These are phyloP conservation scores for Murraya paniculata DNA, from an alignment of 345 rosid species.

Conservation along the genomic window DNA sequence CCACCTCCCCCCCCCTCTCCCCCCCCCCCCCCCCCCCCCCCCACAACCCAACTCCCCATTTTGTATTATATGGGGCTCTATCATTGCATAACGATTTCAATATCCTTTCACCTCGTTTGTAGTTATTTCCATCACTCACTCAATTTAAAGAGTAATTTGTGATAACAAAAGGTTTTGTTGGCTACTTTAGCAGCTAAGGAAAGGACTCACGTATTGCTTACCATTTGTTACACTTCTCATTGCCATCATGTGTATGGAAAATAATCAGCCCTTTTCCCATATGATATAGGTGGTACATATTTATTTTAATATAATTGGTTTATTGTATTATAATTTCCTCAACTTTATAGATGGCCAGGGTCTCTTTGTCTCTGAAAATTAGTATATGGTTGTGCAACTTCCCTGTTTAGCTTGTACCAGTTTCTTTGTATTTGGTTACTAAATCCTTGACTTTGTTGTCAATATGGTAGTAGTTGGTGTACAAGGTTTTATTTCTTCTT, in stretches of 20 bases:
- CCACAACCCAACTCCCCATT: too few relatives aligned
- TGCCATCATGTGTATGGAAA: not conserved
- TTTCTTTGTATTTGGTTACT: not conserved
- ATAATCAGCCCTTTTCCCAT: not conserved
- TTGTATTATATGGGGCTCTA: not conserved
- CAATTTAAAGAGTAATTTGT: not conserved
- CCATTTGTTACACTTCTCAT: not conserved
- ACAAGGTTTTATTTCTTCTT: not conserved
- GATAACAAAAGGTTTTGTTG: not conserved
- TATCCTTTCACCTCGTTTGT: not conserved
- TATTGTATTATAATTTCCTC: not conserved
- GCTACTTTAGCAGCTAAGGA: not conserved
- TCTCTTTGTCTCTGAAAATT: not conserved
- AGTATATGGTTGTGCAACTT: too few relatives aligned
- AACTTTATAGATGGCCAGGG: too few relatives aligned
- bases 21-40: too few relatives aligned
- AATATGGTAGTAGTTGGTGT: constrained; percentile 4
- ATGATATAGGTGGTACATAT: not conserved
- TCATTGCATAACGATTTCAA: not conserved
- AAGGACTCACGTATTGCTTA: not conserved
- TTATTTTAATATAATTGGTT: not conserved
- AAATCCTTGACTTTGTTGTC: constrained; percentile 2
- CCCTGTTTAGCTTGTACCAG: not conserved
- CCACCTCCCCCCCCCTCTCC: not conserved
- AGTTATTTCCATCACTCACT: not conserved